Evolutionary conservation across 2,329 filamentous ascomycete genomes (phyloP).

Genomic region (Fusarium stilboides): DNA sequence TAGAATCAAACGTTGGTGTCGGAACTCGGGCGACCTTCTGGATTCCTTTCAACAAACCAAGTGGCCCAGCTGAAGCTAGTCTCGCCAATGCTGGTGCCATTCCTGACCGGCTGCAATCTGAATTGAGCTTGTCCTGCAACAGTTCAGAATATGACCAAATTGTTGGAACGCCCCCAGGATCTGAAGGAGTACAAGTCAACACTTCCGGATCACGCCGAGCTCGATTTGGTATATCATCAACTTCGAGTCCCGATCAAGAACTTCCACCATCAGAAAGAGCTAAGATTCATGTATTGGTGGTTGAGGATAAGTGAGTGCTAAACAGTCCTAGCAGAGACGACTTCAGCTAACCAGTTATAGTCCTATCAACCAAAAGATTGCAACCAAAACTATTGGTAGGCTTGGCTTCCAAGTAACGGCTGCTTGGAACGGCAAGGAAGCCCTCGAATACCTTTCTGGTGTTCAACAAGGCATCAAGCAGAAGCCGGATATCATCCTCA

Average conservation of each 20-base stretch:
- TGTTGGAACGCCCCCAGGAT: conserved; percentile 58
- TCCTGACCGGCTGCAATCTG: conserved; percentile 76
- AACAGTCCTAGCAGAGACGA: background rate
- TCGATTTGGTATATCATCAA: conserved; percentile 54
- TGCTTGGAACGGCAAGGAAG: conserved; percentile 84
- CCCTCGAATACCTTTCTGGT: conserved; percentile 78
- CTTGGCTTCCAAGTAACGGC: conserved; percentile 80
- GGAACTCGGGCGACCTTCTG: conserved; percentile 84
- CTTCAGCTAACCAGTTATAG: conserved; percentile 53
- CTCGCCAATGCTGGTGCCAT: conserved; percentile 75
- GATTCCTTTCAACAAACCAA: conserved; percentile 82
- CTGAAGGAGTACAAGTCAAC: conserved; percentile 46
- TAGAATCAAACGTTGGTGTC: conserved; percentile 76
- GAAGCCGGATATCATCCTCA: conserved; percentile 81
- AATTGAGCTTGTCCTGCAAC: conserved; percentile 75
- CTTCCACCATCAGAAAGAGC: conserved; percentile 71
- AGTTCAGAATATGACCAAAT: conserved; percentile 74
- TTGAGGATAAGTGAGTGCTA: conserved; percentile 82
- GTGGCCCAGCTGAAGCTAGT: conserved; percentile 62
- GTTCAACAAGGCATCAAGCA: conserved; percentile 65
- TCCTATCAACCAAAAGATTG: conserved; percentile 82
- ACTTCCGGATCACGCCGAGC: conserved; percentile 51
- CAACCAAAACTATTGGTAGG: conserved; percentile 80
- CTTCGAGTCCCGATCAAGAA: conserved; percentile 61
- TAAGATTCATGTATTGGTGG: conserved; percentile 79